Evolutionary conservation across 1,284 basidiomycete genomes (phyloP).

Genomic region (Leccinum subspadiceum): DNA sequence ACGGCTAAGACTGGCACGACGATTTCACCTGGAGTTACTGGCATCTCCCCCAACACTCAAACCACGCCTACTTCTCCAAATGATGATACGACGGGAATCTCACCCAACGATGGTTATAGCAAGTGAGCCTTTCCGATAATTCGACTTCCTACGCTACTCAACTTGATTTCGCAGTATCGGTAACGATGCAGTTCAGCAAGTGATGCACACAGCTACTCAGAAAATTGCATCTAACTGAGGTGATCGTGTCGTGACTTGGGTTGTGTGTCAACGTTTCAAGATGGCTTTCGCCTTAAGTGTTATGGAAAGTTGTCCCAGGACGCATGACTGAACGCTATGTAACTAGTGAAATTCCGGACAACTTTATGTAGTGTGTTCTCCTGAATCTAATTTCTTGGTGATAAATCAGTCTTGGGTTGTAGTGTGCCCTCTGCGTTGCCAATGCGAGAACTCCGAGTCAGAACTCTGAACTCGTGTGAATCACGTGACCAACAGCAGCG

Average conservation of each 20-base stretch:
- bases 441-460: too few relatives aligned
- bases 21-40: constrained; percentile 33
- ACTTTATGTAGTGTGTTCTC: constrained; percentile 3
- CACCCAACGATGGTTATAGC: constrained; percentile 66
- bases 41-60: constrained; percentile 30
- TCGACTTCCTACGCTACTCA: constrained; percentile 3
- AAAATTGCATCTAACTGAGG: constrained; percentile 25
- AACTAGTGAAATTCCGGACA: neutral
- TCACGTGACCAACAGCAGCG: constrained; percentile 14
- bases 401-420: neutral
- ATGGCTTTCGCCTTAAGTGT: neutral
- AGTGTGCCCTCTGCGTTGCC: too few relatives aligned
- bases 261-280: neutral
- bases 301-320: neutral
- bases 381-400: neutral
- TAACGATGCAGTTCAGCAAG: constrained; percentile 24
- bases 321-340: neutral
- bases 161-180: constrained; percentile 17
- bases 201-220: constrained; percentile 25
- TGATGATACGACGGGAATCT: constrained; percentile 40
- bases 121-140: constrained; percentile 23
- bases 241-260: neutral
- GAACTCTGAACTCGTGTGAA: too few relatives aligned
- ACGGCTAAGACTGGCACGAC: constrained; percentile 43
- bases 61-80: constrained; percentile 35